A percentile compares a stretch with the other conserved stretches of the same genome.
Conservation (phyloP, 2,329 filamentous ascomycete species). For the Tolypocladium cylindrosporum region DNA sequence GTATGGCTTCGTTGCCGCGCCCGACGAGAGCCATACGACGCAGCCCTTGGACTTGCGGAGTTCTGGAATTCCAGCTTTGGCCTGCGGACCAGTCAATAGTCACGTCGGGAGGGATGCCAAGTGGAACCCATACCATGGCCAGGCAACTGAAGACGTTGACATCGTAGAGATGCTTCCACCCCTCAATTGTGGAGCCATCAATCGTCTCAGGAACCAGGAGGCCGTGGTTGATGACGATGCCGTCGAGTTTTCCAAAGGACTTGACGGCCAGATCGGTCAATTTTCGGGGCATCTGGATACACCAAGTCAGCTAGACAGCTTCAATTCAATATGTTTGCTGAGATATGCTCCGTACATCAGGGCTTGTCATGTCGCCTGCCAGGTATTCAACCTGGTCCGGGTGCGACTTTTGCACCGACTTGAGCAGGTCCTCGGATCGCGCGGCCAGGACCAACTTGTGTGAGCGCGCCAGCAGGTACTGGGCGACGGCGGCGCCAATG, state of each 20-base stretch:
- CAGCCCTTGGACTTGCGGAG: slow-evolving; percentile 60
- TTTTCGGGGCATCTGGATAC: slow-evolving; percentile 41
- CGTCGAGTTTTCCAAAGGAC: slow-evolving; percentile 66
- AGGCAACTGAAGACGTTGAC: slow-evolving; percentile 81
- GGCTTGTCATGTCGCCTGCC: slow-evolving; percentile 43
- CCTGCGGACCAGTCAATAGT: slow-evolving; percentile 30
- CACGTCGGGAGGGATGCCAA: slow-evolving; percentile 1
- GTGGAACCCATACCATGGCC: slow-evolving; percentile 50
- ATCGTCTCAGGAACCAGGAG: slow-evolving; percentile 67
- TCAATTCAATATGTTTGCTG: not conserved
- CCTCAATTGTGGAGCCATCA: slow-evolving; percentile 54
- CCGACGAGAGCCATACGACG: slow-evolving; percentile 72
- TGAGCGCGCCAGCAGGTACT: slow-evolving; percentile 37
- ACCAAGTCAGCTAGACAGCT: not conserved
- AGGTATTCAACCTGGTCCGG: slow-evolving; percentile 44
- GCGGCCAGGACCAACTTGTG: slow-evolving; percentile 53
- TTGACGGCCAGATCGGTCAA: slow-evolving; percentile 56
- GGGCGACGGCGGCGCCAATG: slow-evolving; percentile 47
- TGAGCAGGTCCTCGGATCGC: slow-evolving; percentile 38
- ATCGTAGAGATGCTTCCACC: slow-evolving; percentile 70
- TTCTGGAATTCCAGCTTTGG: slow-evolving; percentile 58
- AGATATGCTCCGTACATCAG: slow-evolving; percentile 28
- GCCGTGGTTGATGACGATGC: slow-evolving; percentile 82
- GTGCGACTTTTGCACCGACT: slow-evolving; percentile 39
- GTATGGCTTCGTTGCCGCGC: slow-evolving; percentile 59